phyloP scores from a whole-genome alignment of 2,329 filamentous ascomycete species.

The Cladosporium sp. region DNA sequence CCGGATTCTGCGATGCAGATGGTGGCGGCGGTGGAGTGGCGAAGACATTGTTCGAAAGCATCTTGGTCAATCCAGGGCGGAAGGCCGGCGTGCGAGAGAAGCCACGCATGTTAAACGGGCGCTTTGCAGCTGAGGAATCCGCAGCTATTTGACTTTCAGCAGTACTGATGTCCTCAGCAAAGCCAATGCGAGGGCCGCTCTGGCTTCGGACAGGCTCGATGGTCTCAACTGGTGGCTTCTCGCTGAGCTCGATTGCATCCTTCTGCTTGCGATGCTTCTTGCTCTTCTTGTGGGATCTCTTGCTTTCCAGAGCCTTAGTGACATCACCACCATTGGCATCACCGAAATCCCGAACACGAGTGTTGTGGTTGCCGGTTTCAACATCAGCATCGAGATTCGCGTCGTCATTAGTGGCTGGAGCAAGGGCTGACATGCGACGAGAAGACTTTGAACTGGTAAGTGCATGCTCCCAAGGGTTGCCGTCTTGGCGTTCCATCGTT shows the following conservation, averaged over 20 bases:
- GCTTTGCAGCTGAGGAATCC: conserved; percentile 26
- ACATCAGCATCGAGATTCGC: conserved; percentile 59
- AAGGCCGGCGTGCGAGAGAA: conserved; percentile 54
- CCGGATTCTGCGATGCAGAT: conserved; percentile 2
- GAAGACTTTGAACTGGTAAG: conserved; percentile 29
- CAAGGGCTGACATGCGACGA: conserved; percentile 41
- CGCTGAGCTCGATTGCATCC: conserved; percentile 31
- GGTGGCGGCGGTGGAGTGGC: conserved; percentile 42
- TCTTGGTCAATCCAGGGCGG: conserved; percentile 63
- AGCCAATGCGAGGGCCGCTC: conserved; percentile 40
- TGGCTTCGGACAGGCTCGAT: conserved; percentile 14
- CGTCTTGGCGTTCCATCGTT: conserved; percentile 37
- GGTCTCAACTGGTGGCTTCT: conserved; percentile 17
- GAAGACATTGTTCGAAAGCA: conserved; percentile 73
- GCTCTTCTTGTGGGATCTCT: conserved; percentile 44
- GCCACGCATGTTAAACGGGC: conserved; percentile 39
- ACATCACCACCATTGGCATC: conserved; percentile 35
- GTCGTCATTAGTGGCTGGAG: conserved; percentile 54
- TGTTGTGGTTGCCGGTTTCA: conserved; percentile 36
- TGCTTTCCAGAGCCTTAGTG: conserved; percentile 40
- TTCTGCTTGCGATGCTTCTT: conserved; percentile 44
- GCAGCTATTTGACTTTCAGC: conserved; percentile 26
- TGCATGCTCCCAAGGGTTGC: conserved; percentile 42
- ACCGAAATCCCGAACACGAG: conserved; percentile 53
- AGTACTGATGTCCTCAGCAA: conserved; percentile 41